These are phyloP conservation scores for Vicia villosa DNA, from an alignment of 306 rosid species.

Conservation along the genomic window DNA sequence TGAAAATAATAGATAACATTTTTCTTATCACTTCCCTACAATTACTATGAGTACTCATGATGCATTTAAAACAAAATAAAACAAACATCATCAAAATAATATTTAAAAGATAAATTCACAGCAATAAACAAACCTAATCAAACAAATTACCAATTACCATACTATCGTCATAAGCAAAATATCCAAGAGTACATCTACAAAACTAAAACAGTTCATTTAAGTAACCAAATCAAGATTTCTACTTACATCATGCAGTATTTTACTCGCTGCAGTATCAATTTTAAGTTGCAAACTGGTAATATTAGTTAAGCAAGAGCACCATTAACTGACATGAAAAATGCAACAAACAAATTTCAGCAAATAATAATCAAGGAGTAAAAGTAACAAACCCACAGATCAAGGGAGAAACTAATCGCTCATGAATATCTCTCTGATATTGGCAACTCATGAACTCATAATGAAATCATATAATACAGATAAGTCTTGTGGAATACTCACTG, in stretches of 20 bases:
- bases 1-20: conserved; percentile 2
- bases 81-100: conserved; percentile 7
- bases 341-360: conserved; percentile 1
- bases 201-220: conserved; percentile 16
- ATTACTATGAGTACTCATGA: neutral
- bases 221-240: conserved; percentile 17
- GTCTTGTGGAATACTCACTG: no score
- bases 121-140: conserved; percentile 20
- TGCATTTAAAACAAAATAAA: conserved; percentile 25
- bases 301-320: conserved; percentile 26
- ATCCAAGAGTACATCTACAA: conserved; percentile 5
- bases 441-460: no score
- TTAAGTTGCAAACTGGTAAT: conserved; percentile 22
- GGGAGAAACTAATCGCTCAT: conserved; percentile 12
- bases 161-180: neutral
- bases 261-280: conserved; percentile 44
- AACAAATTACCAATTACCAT: conserved; percentile 1
- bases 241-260: conserved; percentile 51
- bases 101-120: conserved; percentile 12
- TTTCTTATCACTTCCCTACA: neutral
- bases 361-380: neutral
- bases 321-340: conserved; percentile 41
- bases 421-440: no score
- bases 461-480: no score
- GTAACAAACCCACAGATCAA: conserved; percentile 24